These are phyloP conservation scores for Hortiboletus flavorubellus DNA, from an alignment of 768 basidiomycete species.

Conservation along the genomic window DNA sequence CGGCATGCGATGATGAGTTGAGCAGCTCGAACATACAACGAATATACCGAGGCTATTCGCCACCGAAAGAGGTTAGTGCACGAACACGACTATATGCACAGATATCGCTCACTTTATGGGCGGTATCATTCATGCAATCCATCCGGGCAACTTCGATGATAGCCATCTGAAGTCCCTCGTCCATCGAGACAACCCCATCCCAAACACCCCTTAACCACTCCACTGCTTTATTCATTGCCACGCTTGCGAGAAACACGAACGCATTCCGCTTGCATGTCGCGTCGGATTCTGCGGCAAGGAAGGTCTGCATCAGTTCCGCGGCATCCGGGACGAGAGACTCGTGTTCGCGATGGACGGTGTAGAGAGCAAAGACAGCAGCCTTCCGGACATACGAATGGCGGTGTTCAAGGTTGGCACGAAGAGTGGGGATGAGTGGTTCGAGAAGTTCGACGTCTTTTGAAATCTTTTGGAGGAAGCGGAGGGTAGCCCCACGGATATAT, in stretches of 20 bases:
- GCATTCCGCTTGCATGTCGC: slow-evolving; percentile 97
- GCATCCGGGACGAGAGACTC: slow-evolving; percentile 96
- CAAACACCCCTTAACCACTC: slow-evolving; percentile 86
- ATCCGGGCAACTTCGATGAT: slow-evolving; percentile 90
- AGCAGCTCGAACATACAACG: slow-evolving; percentile 90
- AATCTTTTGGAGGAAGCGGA: slow-evolving; percentile 95
- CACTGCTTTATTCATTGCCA: slow-evolving; percentile 86
- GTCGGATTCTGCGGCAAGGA: slow-evolving; percentile 94
- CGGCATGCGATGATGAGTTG: slow-evolving; percentile 84
- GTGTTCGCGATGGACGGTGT: slow-evolving; percentile 91
- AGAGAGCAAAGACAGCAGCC: slow-evolving; percentile 96
- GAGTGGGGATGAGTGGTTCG: slow-evolving; percentile 93
- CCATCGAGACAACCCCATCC: slow-evolving; percentile 76
- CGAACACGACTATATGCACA: background rate
- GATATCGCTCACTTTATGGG: slow-evolving; percentile 62
- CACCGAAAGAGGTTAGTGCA: slow-evolving; percentile 3
- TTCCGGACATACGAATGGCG: slow-evolving; percentile 97
- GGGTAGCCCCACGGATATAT: slow-evolving; percentile 97
- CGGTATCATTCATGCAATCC: slow-evolving; percentile 84
- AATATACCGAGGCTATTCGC: slow-evolving; percentile 80
- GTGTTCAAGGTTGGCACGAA: slow-evolving; percentile 92
- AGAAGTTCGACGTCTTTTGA: slow-evolving; percentile 89
- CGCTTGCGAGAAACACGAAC: slow-evolving; percentile 88
- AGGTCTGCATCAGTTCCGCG: slow-evolving; percentile 92
- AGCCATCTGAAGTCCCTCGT: slow-evolving; percentile 93